Evolutionary conservation across 352 stramenopile species (phyloP).

Genomic region (Phytophthora colocasiae): DNA sequence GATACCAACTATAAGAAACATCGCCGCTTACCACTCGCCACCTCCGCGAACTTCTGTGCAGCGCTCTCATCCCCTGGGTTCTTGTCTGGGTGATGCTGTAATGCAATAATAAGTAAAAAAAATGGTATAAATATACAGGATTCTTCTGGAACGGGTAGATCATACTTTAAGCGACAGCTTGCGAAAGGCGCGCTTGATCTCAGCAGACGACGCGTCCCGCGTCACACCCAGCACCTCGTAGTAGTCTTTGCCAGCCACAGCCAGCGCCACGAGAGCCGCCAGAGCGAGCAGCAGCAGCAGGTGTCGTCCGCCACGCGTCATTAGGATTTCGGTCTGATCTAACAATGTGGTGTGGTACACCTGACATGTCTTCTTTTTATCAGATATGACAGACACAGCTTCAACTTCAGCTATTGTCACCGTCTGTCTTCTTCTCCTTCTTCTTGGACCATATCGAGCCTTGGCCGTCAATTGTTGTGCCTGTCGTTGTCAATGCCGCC

Average conservation of each 20-base stretch:
- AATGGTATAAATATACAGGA: conserved; percentile 5
- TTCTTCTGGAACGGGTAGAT: background rate
- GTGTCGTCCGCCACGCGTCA: conserved; percentile 33
- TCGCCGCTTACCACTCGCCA: conserved; percentile 58
- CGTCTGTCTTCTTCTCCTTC: no score
- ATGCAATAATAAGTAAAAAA: background rate
- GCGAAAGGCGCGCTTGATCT: conserved; percentile 88
- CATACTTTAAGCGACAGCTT: conserved; percentile 90
- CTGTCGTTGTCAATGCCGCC: background rate
- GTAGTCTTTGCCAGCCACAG: conserved; percentile 59
- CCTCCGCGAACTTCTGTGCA: conserved; percentile 89
- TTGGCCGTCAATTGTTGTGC: no score
- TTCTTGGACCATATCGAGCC: no score
- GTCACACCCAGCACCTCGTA: conserved; percentile 78
- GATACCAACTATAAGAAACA: conserved; percentile 2
- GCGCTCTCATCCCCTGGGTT: conserved; percentile 88
- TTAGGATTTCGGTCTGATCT: conserved; percentile 11
- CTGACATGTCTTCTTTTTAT: background rate
- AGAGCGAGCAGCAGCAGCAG: conserved; percentile 42
- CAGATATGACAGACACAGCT: no score
- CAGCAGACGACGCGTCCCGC: conserved; percentile 64
- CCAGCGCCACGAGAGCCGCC: conserved; percentile 30
- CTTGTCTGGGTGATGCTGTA: conserved; percentile 89
- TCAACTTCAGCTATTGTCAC: no score
- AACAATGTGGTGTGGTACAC: no score